These are phyloP conservation scores for Diaporthe citri DNA, from an alignment of 2,329 filamentous ascomycete genomes.

Conservation along the genomic window DNA sequence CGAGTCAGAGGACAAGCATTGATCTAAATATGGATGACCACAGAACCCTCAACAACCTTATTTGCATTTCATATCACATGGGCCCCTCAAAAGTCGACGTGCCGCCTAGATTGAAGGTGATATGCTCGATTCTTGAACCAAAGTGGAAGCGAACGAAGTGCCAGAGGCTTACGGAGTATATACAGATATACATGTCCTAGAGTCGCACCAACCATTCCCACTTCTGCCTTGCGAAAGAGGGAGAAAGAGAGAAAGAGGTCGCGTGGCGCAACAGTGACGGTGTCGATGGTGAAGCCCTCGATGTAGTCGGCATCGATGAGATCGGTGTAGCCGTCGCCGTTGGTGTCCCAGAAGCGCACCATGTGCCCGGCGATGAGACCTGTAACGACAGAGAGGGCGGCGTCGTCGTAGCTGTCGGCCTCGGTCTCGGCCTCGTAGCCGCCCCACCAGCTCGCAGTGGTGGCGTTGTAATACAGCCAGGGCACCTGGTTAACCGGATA, in stretches of 20 bases:
- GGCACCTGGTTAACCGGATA: not conserved
- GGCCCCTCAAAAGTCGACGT: no score
- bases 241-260: not conserved
- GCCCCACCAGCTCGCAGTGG: not conserved
- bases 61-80: not conserved
- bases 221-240: not conserved
- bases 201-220: not conserved
- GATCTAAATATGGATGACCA: not conserved
- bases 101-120: no score
- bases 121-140: no score
- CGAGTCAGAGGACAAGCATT: not conserved
- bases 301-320: conserved; percentile 19
- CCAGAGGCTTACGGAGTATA: no score
- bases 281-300: not conserved
- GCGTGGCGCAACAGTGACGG: not conserved
- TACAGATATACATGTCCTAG: not conserved
- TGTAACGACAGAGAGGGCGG: not conserved
- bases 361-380: not conserved
- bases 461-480: not conserved
- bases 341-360: conserved; percentile 19
- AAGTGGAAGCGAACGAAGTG: no score
- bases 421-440: conserved; percentile 13
- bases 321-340: conserved; percentile 17
- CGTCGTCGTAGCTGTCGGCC: not conserved
- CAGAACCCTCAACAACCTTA: not conserved